Evolutionary conservation across 2,329 filamentous ascomycete species (phyloP).

Genomic region (Nemania sp.): DNA sequence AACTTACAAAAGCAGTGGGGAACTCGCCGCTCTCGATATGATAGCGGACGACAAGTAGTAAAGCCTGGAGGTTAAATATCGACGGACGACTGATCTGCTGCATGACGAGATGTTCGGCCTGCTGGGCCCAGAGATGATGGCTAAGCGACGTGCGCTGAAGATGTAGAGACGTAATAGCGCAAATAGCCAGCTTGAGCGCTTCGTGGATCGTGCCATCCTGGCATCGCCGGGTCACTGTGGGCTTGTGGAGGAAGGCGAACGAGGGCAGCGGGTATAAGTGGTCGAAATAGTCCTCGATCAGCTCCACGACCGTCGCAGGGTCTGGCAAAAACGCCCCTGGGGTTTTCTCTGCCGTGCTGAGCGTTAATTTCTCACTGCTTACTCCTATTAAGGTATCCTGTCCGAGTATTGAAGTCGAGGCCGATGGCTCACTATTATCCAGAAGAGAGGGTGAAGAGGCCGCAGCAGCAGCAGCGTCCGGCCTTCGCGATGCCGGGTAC

Average conservation of each 20-base stretch:
- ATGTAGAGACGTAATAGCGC: conserved; percentile 40
- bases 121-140: conserved; percentile 37
- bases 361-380: neutral
- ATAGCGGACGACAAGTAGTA: conserved; percentile 39
- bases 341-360: conserved; percentile 9
- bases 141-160: conserved; percentile 31
- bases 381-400: neutral
- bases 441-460: too few relatives aligned
- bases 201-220: conserved; percentile 38
- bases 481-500: conserved; percentile 30
- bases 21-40: conserved; percentile 41
- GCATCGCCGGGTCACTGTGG: conserved; percentile 39
- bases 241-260: conserved; percentile 42
- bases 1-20: conserved; percentile 37
- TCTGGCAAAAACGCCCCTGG: conserved; percentile 21
- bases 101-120: conserved; percentile 40
- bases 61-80: conserved; percentile 40
- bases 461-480: neutral
- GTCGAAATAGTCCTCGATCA: conserved; percentile 39
- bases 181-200: conserved; percentile 40
- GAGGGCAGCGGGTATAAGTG: conserved; percentile 40
- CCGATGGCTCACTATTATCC: too few relatives aligned
- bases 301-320: conserved; percentile 22
- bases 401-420: too few relatives aligned
- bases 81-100: conserved; percentile 40